These are phyloP conservation scores for Barbatosphaeria neglecta DNA, from an alignment of 495 filamentous ascomycete genomes.

Conservation along the genomic window DNA sequence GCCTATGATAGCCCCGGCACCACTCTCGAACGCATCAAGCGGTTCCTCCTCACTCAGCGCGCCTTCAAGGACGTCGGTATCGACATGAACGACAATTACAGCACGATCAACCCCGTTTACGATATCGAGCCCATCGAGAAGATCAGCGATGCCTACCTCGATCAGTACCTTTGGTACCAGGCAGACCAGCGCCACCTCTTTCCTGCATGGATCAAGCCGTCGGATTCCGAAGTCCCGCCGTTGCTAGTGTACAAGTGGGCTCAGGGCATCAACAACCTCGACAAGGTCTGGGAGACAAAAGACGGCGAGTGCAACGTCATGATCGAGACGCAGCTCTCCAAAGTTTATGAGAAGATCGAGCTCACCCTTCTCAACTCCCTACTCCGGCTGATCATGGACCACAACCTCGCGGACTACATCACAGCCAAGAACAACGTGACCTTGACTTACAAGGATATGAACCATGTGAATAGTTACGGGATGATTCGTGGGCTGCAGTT, in stretches of 20 bases:
- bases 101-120: slow-evolving; percentile 96
- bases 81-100: slow-evolving; percentile 99
- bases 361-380: slow-evolving; percentile 89
- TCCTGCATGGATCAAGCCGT: slow-evolving; percentile 98
- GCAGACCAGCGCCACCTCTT: slow-evolving; percentile 97
- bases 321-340: slow-evolving; percentile 96
- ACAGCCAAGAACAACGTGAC: slow-evolving; percentile 99
- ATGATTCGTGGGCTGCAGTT: slow-evolving; percentile 97
- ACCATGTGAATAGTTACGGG: slow-evolving; percentile 97
- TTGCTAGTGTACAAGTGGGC: slow-evolving; percentile 98
- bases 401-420: slow-evolving; percentile 98
- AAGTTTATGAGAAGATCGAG: slow-evolving; percentile 99
- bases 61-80: slow-evolving; percentile 99
- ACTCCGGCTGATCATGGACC: slow-evolving; percentile 94
- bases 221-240: slow-evolving; percentile 97
- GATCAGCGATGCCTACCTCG: slow-evolving; percentile 97
- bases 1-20: slow-evolving; percentile 97
- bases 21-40: slow-evolving; percentile 92
- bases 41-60: slow-evolving; percentile 90
- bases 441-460: slow-evolving; percentile 99
- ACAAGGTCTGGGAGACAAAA: slow-evolving; percentile 88
- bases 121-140: slow-evolving; percentile 99
- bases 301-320: slow-evolving; percentile 98
- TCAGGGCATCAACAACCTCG: slow-evolving; percentile 98
- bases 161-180: slow-evolving; percentile 99